Base-by-base conservation (phyloP, 2,329 filamentous ascomycete species). In the Monosporascus sp. region DNA sequence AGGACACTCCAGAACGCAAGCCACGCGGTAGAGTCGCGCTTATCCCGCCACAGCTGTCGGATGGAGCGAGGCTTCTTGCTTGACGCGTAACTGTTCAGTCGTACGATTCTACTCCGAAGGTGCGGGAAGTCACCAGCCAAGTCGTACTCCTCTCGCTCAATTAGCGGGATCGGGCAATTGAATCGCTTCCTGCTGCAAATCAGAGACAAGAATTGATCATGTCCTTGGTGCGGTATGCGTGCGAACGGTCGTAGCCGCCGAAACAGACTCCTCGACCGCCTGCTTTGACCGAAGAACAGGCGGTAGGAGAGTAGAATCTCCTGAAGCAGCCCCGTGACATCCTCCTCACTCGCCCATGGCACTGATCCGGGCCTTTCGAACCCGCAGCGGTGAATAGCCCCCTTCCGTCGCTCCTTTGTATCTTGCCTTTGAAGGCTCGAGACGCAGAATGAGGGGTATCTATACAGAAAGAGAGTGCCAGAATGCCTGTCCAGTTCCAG, bases 391-490 rank as follows among this genome's bases (percentile, higher is more conserved):
- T 56, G 46, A 19, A 56, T 37, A 14, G 34, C 22, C 16, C 50
- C 53, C 31, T 34, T 53, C 16, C 11, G 22, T 26, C n/a, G 19
- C 7, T 52, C 16, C 20, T 19, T 38, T n/a, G 37, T 38, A n/a
- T 38, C 37, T 38, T 27, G 49, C 34, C 50, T 31, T 36, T 52
- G 48, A 19, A 58, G 48, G 31, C 48, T 61, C 26, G 49, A 53
- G 7, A 59, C 14, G 38, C 61, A 64, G 48, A 63, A 64, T 7
- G 61, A 61, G 9, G 62, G 61, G 50, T 63, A 60, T 7, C 62
- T 59, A 51, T 58, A 65, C 14, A 64, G n/a, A 26, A 54, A 65
- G n/a, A 66, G 46, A 5, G 49, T 57, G 11, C 54, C 50, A 20
- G 56, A 51, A 34, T 56, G 41, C 27, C 54, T 53, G 48, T 66